Conservation (phyloP, 192 early-diverging fungal species). For the Spinellus fusiger region DNA sequence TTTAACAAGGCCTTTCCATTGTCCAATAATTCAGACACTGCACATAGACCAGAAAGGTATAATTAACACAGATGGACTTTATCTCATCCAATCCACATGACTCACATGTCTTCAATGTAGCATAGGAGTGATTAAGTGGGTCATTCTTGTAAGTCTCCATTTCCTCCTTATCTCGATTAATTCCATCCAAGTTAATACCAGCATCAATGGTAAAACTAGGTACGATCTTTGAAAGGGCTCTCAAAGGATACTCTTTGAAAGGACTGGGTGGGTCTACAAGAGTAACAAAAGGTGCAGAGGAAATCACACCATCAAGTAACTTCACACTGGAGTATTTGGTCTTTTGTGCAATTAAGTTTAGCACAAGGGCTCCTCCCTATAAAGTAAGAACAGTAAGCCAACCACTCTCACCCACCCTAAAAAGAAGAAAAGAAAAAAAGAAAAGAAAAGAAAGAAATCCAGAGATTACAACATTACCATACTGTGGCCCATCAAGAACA, state of each 20-base stretch:
- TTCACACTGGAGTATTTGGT: constrained; percentile 29
- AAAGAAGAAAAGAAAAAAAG: too few relatives aligned
- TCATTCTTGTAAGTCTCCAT: constrained; percentile 46
- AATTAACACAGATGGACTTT: neutral
- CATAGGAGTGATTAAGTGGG: constrained; percentile 49
- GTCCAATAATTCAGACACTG: constrained; percentile 44
- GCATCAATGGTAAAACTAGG: constrained; percentile 37
- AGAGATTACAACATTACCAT: too few relatives aligned
- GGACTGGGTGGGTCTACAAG: constrained; percentile 24
- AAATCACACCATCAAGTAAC: constrained; percentile 43
- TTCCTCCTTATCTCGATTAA: constrained; percentile 39
- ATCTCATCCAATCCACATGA: neutral
- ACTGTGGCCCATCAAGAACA: constrained; percentile 51
- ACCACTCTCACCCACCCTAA: constrained; percentile 1
- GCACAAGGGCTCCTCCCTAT: constrained; percentile 41
- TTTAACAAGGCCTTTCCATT: constrained; percentile 40
- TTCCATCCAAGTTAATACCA: constrained; percentile 32
- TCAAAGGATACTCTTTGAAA: constrained; percentile 22
- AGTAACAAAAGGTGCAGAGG: constrained; percentile 45
- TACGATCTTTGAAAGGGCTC: constrained; percentile 32
- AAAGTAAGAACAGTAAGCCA: constrained; percentile 1
- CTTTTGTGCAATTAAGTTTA: constrained; percentile 44
- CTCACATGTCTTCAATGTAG: constrained; percentile 36
- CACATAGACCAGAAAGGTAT: neutral
- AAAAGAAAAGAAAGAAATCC: too few relatives aligned